Evolutionary conservation across 768 basidiomycete species (phyloP), one percentile per base, ranked within the genome.

Genomic region (Amanita rubescens): DNA sequence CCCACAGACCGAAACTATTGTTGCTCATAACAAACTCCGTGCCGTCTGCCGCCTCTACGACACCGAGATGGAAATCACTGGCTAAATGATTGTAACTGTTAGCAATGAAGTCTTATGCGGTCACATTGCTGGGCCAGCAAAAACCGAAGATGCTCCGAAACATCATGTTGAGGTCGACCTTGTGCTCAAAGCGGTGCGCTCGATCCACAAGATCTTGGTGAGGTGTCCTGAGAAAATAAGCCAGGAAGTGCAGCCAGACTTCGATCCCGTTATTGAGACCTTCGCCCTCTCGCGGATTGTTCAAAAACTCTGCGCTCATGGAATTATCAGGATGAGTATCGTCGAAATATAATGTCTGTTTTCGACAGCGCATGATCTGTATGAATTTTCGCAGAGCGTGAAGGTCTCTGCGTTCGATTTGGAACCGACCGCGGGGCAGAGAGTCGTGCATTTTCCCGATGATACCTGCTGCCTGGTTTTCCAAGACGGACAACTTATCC

Each of bases 311-410:
- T 5, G 43, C 58, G 0, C 58, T 41, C 17, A 56, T 58, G 20
- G 58, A 59, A 41, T 65, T 63, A 22, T 57, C 49, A 0, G 65
- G 65, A 38, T 66, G 58, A 4, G 57, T 54, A 22, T 64, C 67
- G 15, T 66, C 57, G 30, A 65, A 68, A 55, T 70, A 69, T 1
- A 59, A 49, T 1, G 59, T 58, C n/a, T 54, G 58, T 19, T 57
- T 58, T 7, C 70, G 65, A 53, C 65, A 67, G 35, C 69, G 63
- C 68, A 71, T 67, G 19, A 73, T 33, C 49, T 70, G 70, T 7
- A 72, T 57, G 49, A 73, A 72, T 55, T 69, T 72, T 3, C 69
- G 60, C 30, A 73, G 53, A 4, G 50, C 59, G 7, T 67, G 62
- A 2, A 73, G 57, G 12, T 62, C 59, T 17, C 58, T 58, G 25